Evolutionary conservation across 345 rosid species (phyloP).

Genomic region (Physaria fendleri): DNA sequence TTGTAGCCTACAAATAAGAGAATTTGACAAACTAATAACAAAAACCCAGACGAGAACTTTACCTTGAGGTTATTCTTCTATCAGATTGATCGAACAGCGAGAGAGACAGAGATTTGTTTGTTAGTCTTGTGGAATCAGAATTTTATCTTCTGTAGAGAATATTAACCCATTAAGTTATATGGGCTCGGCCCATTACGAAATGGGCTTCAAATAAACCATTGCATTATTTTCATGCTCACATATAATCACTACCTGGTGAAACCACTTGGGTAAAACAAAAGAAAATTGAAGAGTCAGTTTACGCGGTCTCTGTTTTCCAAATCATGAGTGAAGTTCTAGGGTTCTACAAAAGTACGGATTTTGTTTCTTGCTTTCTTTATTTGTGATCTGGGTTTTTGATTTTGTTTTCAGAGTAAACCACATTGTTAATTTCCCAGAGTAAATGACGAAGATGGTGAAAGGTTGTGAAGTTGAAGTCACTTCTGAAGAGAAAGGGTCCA

Average conservation of each 20-base stretch:
- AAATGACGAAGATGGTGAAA: background rate
- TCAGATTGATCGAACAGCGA: slow-evolving; percentile 6
- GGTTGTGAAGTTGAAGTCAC: slow-evolving; percentile 46
- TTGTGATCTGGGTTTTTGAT: background rate
- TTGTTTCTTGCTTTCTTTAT: background rate
- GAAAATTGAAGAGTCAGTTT: too few species aligned
- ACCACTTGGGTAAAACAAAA: too few species aligned
- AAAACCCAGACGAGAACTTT: slow-evolving; percentile 6
- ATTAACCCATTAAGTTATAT: background rate
- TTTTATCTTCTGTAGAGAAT: background rate
- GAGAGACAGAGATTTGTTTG: background rate
- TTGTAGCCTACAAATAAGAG: background rate
- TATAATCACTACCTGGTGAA: too few species aligned
- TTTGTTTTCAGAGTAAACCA: background rate
- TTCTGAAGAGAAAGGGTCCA: slow-evolving; percentile 49
- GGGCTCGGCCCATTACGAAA: slow-evolving; percentile 8
- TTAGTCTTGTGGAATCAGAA: background rate
- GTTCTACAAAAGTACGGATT: background rate
- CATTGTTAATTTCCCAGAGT: background rate
- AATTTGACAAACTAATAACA: background rate
- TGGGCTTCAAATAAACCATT: too few species aligned
- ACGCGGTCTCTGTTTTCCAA: background rate
- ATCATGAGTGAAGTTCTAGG: background rate
- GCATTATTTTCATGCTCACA: too few species aligned
- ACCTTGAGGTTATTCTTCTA: slow-evolving; percentile 13